Evolutionary conservation across 805 yeast genomes (phyloP), one percentile per base, ranked within the genome.

Genomic region (Saccharomycopsis synnaedendra): DNA sequence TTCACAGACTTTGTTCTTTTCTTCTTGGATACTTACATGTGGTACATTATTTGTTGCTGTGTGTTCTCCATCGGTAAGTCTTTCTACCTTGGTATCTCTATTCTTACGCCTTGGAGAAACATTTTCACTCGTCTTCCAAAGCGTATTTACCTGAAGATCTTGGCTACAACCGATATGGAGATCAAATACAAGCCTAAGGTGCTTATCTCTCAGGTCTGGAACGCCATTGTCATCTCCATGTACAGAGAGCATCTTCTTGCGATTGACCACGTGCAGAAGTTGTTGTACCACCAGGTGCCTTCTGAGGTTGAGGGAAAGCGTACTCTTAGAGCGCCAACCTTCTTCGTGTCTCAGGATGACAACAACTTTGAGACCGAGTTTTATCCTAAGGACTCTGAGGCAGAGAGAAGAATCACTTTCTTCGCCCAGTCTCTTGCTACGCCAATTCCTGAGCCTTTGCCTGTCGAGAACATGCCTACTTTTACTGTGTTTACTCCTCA

Each of bases 401-500:
- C 99, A 55, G 98, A 94, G 72, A 89, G 98, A 75, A 93, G 99
- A 76, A 89, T 93, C 59, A 86, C 97, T 51, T 93, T 94, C 84
- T 93, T 93, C 71, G 99, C 99, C 51, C 98, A 93, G 69, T 89
- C 97, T 7, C 75, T 93, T 67, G 94, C 98, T 45, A 93, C 98
- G 51, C 98, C 98, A 58, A 89, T 93, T 59, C 96, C 96, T 54
- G 98, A 93, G 71, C 97, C 99, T 54, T 74, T 93, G 63, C 98
- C 99, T 41, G 97, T 94, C 57, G 98, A 93, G 68, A 90, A 90
- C 74, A 93, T 93, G 98, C 99, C 99, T 56, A 90, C 97, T 8
- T 93, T 93, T 67, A 89, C 98, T 38, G 97, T 93, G 28, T 72
- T 90, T 66, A 84, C 90, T 57, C 97, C 98, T 60, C 98, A 90